Base-by-base conservation (phyloP, 1,284 basidiomycete species). In the Ceratobasidium theobromae region DNA sequence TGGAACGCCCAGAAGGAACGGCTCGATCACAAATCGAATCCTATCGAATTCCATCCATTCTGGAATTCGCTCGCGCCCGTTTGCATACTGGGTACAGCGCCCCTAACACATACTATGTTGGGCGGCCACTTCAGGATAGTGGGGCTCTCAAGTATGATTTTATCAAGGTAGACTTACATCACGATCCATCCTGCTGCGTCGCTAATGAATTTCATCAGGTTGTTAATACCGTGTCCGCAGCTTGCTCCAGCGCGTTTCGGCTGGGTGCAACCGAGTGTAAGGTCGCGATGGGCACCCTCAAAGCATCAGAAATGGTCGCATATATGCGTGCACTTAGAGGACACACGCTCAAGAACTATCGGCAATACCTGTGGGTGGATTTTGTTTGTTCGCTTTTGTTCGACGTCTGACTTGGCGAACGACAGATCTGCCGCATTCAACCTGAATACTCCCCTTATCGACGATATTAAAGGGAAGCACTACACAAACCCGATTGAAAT, bases 341-440 rank as follows among this genome's bases (percentile, higher is more conserved):
- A 43, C 53, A 57, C 18, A 57, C 53, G 3, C 35, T 41, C 16
- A 57, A 57, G 40, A 57, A 57, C 23, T 40, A 57, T 28, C 35
- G 53, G n/a, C 53, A 57, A 43, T 57, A 32, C 40, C 38, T 57
- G 53, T 57, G 40, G 45, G 53, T 45, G 14, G n/a, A n/a, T 32
- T 25, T 11, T 45, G 18, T 21, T 21, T 5, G 18, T 14, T 8
- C 6, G 8, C 43, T 6, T 45, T 6, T 8, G 8, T 5, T 11
- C 43, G 18, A 45, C 18, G 6, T 21, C 18, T 6, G 18, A 11
- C 5, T 45, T 21, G 12, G 9, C 43, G 6, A 14, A 14, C 18
- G 11, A 3, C 21, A 57, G 53, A 18, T 57, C 53, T 28, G 53
- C 53, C 21, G 53, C 53, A 9, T 57, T 57, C 38, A 57, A 57